phyloP scores from a whole-genome alignment of 805 yeast genomes.

The Starmerella bombicola region DNA sequence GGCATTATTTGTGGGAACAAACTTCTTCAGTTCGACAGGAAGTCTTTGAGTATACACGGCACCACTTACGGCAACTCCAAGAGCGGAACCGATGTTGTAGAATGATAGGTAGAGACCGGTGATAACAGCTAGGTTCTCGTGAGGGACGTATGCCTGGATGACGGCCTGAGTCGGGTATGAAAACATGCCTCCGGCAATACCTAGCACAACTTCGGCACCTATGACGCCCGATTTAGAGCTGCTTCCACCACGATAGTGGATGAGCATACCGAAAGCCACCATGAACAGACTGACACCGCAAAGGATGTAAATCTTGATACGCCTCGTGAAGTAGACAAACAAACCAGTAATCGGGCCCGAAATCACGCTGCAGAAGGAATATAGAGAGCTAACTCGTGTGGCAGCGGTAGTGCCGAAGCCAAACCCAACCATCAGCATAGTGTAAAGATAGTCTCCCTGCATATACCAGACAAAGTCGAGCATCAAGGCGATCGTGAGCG shows the following conservation, averaged over 20 bases:
- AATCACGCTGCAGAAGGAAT: conserved; percentile 53
- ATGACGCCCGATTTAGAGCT: conserved; percentile 38
- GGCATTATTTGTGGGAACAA: conserved; percentile 26
- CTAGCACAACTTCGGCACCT: conserved; percentile 51
- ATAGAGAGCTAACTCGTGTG: conserved; percentile 49
- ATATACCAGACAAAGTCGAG: conserved; percentile 52
- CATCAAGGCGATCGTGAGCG: conserved; percentile 46
- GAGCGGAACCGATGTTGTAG: conserved; percentile 50
- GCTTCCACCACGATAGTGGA: conserved; percentile 43
- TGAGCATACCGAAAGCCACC: conserved; percentile 47
- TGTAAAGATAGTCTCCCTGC: conserved; percentile 58
- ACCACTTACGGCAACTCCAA: conserved; percentile 54
- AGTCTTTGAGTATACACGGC: conserved; percentile 58
- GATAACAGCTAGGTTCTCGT: conserved; percentile 52
- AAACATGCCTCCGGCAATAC: conserved; percentile 65
- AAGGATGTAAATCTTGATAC: conserved; percentile 47
- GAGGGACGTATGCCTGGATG: conserved; percentile 45
- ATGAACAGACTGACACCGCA: conserved; percentile 50
- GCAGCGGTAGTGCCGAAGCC: conserved; percentile 49
- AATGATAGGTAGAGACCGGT: conserved; percentile 46
- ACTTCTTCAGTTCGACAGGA: conserved; percentile 33
- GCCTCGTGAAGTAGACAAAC: conserved; percentile 37
- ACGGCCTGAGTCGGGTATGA: conserved; percentile 53
- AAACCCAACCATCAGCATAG: conserved; percentile 53
- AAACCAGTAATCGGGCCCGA: conserved; percentile 49